Evolutionary conservation across 257 asterid genomes (phyloP), one percentile per base, ranked within the genome.

Genomic region (Phtheirospermum japonicum): DNA sequence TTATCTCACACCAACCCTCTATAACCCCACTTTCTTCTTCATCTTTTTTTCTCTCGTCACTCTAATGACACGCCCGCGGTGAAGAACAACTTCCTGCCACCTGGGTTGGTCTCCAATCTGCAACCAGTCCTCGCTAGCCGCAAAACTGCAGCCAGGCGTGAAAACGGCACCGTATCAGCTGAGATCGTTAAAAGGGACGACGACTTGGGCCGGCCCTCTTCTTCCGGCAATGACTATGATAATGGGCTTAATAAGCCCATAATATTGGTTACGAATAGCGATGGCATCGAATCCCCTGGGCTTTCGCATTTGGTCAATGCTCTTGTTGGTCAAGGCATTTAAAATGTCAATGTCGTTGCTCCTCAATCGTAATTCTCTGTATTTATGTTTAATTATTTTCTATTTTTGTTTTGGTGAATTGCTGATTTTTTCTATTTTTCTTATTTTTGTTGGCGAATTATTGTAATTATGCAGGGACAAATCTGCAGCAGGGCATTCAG

Each of bases 201-300:
- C 9, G 83, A 59, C 53, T 66, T 82, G 30, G 75, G 51, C 56
- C 75, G 13, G 61, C 70, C 76, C 37, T 59, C 82, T 20, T 61
- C 79, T 30, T 53, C 77, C 32, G 77, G 67, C 17, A 70, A 57
- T 37, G 86, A 64, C 55, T 68, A 58, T 30, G 79, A 17, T 0
- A 79, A 67, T 14, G 71, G 71, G 31, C 81, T 66, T 23, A 69
- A 73, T 45, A 89, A 76, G 67, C 96, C 99, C 28, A 64, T 89
- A 0, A 64, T 93, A 63, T 71, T 89, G 79, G 85, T 89, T 13
- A 93, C 97, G 6, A 89, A 81, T 12, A 82, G 90, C 48, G 99
- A 93, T 64, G 97, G 99, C 67, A 63, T 93, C 71, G 88, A 87
- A 69, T 89, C 99, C 9, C 94, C 91, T 37, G 99, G 99, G 9